Evolutionary conservation across 2,329 filamentous ascomycete genomes (phyloP), one percentile per base, ranked within the genome.

Genomic region (Hypoxylon sp.): DNA sequence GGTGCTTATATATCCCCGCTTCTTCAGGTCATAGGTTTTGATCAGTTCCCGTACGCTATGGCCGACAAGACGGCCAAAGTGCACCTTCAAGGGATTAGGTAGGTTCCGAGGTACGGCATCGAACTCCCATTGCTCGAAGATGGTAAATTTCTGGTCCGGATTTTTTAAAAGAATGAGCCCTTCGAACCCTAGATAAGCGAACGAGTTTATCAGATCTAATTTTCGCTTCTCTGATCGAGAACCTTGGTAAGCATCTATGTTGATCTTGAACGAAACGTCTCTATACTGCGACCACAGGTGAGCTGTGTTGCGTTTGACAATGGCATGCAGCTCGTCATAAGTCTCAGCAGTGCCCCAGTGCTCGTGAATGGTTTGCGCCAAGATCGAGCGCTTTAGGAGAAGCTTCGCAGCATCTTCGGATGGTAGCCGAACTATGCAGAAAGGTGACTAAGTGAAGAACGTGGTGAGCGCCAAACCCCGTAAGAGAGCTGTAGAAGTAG

Each of bases 1-100:
- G 0, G 95, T 98, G 73, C 92, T 93, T 75, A 99, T 98, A 78
- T 99, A 99, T 42, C 87, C 87, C 29, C 96, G 86, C 80, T 97
- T 97, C 84, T 99, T 99, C 21, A 99, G 85, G 78, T 97, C 94
- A 75, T 94, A 97, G 24, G 87, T 91, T 37, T 87, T 83, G 32
- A 93, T 85, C 4, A 91, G 84, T 58, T 92, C 88, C 48, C 95
- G 87, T 2, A 87, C 87, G 1, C 92, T 91, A 11, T 82, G 82
- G 1, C 85, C 90, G 24, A 98, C 79, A 62, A 88, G 88, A 7
- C 94, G 89, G 10, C 93, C 93, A 27, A 98, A 86, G 76, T 91
- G 91, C 24, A 93, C 81, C 42, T 82, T 81, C 37, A 88, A 84
- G 0, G 91, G 91, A 1, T 87, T 81, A n/a, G 80, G 79, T 17